Percentiles rank a stretch among this genome's conserved stretches.
Conservation (phyloP, 768 basidiomycete species). For the Russula compacta region DNA sequence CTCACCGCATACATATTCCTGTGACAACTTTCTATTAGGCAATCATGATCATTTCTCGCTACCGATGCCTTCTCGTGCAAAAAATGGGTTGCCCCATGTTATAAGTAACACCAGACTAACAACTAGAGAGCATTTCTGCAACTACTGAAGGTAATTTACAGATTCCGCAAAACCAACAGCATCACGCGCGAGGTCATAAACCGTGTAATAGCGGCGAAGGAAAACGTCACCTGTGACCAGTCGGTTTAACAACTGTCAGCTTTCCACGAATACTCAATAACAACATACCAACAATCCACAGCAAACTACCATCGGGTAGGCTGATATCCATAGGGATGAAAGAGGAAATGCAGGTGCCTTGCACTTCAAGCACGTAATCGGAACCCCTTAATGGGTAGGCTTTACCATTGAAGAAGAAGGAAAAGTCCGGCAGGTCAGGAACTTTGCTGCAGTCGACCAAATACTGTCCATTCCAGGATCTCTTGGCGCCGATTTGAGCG, state of each 20-base stretch:
- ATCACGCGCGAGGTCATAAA: constrained; percentile 70
- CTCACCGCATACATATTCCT: no score
- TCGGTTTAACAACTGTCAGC: not conserved
- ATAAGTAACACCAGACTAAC: no score
- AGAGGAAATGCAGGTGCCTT: constrained; percentile 88
- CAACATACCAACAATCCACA: constrained; percentile 81
- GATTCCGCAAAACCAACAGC: constrained; percentile 79
- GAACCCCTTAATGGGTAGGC: constrained; percentile 68
- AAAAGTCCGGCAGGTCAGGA: constrained; percentile 71
- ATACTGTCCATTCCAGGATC: constrained; percentile 95
- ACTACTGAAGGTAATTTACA: constrained; percentile 19
- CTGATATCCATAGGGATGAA: constrained; percentile 92
- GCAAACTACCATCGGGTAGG: constrained; percentile 39
- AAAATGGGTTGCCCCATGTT: no score
- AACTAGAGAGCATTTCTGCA: not conserved
- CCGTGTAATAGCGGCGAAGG: constrained; percentile 86
- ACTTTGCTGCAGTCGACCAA: constrained; percentile 83
- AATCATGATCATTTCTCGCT: no score
- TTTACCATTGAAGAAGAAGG: constrained; percentile 77
- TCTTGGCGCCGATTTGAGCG: constrained; percentile 86
- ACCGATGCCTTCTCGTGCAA: no score
- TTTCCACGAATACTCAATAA: not conserved
- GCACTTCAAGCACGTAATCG: constrained; percentile 87
- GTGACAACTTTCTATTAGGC: no score
- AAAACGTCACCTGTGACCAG: constrained; percentile 63